These are phyloP conservation scores for Pseudozyma pruni DNA, from an alignment of 1,284 basidiomycete genomes.

Conservation along the genomic window DNA sequence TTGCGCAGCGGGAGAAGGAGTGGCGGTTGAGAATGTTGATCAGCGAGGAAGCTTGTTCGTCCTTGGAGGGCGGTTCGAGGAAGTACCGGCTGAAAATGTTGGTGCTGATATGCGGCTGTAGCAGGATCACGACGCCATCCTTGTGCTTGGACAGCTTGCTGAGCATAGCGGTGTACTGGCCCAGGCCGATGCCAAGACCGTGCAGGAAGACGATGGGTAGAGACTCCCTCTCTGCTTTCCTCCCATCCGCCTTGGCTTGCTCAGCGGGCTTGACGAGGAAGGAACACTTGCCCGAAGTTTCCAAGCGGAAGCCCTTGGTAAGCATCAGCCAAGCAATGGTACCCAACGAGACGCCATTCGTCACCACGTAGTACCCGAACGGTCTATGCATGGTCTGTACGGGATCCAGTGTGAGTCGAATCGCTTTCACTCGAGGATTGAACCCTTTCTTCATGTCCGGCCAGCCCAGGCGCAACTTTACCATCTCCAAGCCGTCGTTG, in stretches of 20 bases:
- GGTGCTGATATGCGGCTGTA: constrained; percentile 39
- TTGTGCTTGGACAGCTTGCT: constrained; percentile 16
- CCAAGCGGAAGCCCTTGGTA: constrained; percentile 15
- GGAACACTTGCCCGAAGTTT: constrained; percentile 11
- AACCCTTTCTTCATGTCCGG: constrained; percentile 1
- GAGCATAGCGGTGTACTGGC: constrained; percentile 37
- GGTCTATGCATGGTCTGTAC: background rate
- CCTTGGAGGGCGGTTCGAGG: constrained; percentile 23
- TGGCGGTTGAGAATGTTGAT: constrained; percentile 2
- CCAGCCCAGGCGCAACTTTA: constrained; percentile 3
- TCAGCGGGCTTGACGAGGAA: constrained; percentile 28
- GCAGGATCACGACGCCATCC: constrained; percentile 26
- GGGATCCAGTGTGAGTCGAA: background rate
- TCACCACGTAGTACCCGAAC: constrained; percentile 1
- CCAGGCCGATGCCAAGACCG: constrained; percentile 47
- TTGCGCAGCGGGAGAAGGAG: constrained; percentile 10
- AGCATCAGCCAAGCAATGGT: background rate
- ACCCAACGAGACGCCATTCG: background rate
- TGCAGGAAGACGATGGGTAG: constrained; percentile 45
- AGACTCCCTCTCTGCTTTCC: background rate
- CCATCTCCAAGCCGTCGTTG: constrained; percentile 3
- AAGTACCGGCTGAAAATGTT: constrained; percentile 16
- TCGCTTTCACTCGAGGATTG: background rate
- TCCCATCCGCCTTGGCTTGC: background rate
- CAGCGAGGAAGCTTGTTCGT: constrained; percentile 30